phyloP scores from a whole-genome alignment of 805 yeast genomes.

The Hanseniaspora thailandica region DNA sequence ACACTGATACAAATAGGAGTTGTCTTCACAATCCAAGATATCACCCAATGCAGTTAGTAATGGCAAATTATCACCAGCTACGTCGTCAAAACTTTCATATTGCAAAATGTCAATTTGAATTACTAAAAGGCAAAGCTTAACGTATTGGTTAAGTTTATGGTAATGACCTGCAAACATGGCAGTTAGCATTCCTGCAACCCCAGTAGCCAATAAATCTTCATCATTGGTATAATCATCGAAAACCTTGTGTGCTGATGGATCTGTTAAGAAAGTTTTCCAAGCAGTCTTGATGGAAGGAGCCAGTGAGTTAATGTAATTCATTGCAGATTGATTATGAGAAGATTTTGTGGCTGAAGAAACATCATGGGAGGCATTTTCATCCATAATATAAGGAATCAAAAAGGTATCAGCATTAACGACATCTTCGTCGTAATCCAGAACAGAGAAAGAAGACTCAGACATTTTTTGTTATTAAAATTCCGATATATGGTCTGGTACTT shows the following conservation, averaged over 20 bases:
- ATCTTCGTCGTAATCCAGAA: neutral
- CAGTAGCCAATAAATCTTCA: neutral
- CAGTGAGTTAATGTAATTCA: neutral
- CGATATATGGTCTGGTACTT: no score
- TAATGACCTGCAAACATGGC: neutral
- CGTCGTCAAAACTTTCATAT: neutral
- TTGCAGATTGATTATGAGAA: neutral
- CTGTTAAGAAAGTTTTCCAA: neutral
- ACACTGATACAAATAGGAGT: neutral
- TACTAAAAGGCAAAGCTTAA: neutral
- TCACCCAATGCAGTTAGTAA: neutral
- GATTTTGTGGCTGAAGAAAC: neutral
- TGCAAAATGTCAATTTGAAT: conserved; percentile 5
- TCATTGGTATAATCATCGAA: neutral
- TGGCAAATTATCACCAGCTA: neutral
- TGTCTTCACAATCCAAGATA: neutral
- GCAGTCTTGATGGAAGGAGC: neutral
- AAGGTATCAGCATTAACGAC: neutral
- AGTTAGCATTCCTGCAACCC: neutral
- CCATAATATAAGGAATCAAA: neutral
- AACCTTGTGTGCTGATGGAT: neutral
- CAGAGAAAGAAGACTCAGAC: neutral
- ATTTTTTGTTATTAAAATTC: neutral
- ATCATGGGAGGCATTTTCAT: no score
- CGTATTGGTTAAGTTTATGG: neutral